phyloP scores from a whole-genome alignment of 768 basidiomycete species.

The Dioszegia hungarica region DNA sequence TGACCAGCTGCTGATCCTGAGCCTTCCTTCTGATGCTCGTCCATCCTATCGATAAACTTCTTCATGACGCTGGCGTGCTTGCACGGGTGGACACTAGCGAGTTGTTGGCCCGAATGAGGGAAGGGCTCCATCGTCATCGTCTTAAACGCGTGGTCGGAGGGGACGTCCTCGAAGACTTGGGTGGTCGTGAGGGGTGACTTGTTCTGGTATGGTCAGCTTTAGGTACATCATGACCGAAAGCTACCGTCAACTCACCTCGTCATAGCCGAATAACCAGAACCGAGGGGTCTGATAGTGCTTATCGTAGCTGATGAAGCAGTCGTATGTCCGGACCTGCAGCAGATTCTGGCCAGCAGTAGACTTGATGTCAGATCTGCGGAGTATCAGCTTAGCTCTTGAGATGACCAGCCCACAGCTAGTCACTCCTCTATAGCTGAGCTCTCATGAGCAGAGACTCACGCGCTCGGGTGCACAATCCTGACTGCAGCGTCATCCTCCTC shows the following conservation, averaged over 20 bases:
- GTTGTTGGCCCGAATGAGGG: constrained; percentile 78
- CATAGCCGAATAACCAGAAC: constrained; percentile 95
- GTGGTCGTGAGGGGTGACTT: constrained; percentile 77
- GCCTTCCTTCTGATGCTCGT: constrained; percentile 52
- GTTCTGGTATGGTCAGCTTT: constrained; percentile 56
- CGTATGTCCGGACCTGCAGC: constrained; percentile 94
- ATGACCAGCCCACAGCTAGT: no score
- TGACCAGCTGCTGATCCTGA: neutral
- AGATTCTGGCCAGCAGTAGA: constrained; percentile 69
- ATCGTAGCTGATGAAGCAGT: constrained; percentile 99
- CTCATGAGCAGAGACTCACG: no score
- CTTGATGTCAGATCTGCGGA: constrained; percentile 33
- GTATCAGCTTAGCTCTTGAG: constrained; percentile 6
- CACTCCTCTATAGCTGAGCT: no score
- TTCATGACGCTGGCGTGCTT: constrained; percentile 99
- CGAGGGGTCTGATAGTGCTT: constrained; percentile 99
- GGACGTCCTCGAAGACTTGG: constrained; percentile 95
- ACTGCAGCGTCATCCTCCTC: constrained; percentile 81
- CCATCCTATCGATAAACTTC: constrained; percentile 99
- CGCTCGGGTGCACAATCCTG: constrained; percentile 32
- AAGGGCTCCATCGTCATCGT: constrained; percentile 98
- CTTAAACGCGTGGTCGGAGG: constrained; percentile 94
- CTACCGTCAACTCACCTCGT: constrained; percentile 63
- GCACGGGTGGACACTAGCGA: constrained; percentile 93
- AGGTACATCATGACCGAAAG: neutral